Evolutionary conservation across 2,329 filamentous ascomycete species (phyloP).

Genomic region (Dactylella cylindrospora): DNA sequence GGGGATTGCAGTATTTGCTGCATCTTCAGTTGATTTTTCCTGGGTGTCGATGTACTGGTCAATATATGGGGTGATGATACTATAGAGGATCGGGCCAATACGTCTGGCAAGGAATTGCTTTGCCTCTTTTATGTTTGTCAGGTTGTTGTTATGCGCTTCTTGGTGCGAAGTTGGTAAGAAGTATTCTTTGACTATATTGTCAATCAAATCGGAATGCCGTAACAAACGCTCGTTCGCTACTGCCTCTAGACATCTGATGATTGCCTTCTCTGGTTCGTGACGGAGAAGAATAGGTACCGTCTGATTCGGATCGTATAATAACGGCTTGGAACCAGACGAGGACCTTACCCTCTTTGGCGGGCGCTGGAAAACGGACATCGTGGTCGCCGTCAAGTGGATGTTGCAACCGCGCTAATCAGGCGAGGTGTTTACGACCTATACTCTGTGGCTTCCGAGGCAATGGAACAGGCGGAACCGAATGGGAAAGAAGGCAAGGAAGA

Average conservation of each 20-base stretch:
- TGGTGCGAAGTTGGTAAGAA: constrained; percentile 11
- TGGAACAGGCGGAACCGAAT: too few species aligned
- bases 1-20: neutral
- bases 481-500: too few species aligned
- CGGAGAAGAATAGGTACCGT: constrained; percentile 30
- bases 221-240: constrained; percentile 32
- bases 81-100: constrained; percentile 32
- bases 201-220: constrained; percentile 21
- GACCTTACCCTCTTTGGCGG: constrained; percentile 36
- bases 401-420: too few species aligned
- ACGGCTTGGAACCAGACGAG: constrained; percentile 22
- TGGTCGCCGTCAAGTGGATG: too few species aligned
- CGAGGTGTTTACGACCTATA: too few species aligned
- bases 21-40: too few species aligned
- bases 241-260: constrained; percentile 24
- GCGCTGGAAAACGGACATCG: constrained; percentile 23
- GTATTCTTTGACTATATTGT: constrained; percentile 24
- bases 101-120: constrained; percentile 26
- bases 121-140: constrained; percentile 29
- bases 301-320: constrained; percentile 1
- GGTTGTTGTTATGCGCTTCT: constrained; percentile 31
- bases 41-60: constrained; percentile 8
- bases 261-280: constrained; percentile 12
- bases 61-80: constrained; percentile 19
- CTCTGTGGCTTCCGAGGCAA: too few species aligned